Evolutionary conservation across 768 basidiomycete species (phyloP).

Genomic region (Amylocystis lapponica): DNA sequence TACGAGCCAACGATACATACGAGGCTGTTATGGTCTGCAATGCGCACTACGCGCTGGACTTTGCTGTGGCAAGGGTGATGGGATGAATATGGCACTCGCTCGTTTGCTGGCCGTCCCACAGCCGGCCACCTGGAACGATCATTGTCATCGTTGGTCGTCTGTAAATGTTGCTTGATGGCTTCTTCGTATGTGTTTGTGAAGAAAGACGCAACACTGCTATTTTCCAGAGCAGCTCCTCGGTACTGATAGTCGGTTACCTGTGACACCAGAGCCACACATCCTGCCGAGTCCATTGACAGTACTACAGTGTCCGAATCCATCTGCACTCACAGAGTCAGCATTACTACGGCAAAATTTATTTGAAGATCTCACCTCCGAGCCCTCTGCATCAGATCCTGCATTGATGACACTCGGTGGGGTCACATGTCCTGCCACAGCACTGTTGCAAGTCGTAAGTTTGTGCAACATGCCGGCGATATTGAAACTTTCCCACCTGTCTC

Average conservation of each 20-base stretch:
- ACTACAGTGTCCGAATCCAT: background rate
- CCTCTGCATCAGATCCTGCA: no score
- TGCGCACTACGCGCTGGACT: conserved; percentile 16
- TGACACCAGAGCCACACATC: background rate
- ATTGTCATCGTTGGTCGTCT: no score
- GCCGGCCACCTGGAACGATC: no score
- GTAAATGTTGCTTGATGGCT: no score
- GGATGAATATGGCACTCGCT: conserved; percentile 14
- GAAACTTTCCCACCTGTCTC: no score
- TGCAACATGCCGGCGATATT: background rate
- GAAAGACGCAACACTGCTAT: conserved; percentile 19
- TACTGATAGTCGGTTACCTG: conserved; percentile 24
- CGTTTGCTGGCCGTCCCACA: conserved; percentile 12
- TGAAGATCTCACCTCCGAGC: no score
- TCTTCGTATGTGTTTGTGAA: conserved; percentile 29
- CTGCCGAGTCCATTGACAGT: background rate
- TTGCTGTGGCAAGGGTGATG: conserved; percentile 6
- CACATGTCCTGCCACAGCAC: no score
- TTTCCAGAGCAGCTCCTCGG: conserved; percentile 17
- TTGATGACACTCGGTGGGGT: no score
- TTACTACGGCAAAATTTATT: no score
- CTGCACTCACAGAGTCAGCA: background rate
- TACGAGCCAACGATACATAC: conserved; percentile 30
- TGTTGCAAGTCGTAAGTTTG: no score
- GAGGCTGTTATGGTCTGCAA: conserved; percentile 26